Percentiles rank a stretch among this genome's conserved stretches.
phyloP scores from a whole-genome alignment of 768 basidiomycete genomes.

The Pulveroboletus frians region DNA sequence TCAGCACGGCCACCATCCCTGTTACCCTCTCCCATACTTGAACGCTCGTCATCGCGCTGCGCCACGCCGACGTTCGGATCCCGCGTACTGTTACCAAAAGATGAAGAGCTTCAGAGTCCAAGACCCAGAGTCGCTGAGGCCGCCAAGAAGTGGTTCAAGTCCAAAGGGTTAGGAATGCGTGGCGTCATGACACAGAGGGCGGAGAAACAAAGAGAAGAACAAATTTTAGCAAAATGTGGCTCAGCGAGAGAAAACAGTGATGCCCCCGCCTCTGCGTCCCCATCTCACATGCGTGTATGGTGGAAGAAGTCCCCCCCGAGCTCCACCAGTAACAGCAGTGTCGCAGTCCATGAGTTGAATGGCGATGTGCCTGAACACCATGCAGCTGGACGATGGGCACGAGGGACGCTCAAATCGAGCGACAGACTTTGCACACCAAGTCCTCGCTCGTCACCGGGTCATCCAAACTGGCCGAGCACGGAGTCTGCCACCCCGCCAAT shows the following conservation, averaged over 20 bases:
- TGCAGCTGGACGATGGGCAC: constrained; percentile 3
- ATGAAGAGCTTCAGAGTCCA: constrained; percentile 20
- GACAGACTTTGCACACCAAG: constrained; percentile 20
- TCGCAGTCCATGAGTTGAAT: constrained; percentile 10
- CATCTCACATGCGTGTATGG: constrained; percentile 26
- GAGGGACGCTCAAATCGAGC: constrained; percentile 6
- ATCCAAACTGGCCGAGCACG: constrained; percentile 19
- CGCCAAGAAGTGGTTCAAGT: constrained; percentile 28
- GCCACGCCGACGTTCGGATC: constrained; percentile 63
- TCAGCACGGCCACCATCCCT: constrained; percentile 6
- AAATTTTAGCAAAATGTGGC: constrained; percentile 1
- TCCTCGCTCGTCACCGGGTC: constrained; percentile 12
- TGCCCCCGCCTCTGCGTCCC: constrained; percentile 10
- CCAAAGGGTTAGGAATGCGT: constrained; percentile 27
- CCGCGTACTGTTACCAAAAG: constrained; percentile 28
- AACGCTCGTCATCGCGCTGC: constrained; percentile 48
- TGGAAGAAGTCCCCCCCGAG: constrained; percentile 24
- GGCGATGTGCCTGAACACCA: constrained; percentile 2
- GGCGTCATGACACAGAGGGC: constrained; percentile 18
- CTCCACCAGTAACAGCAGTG: constrained; percentile 9
- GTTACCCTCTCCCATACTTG: constrained; percentile 29
- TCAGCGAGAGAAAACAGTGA: constrained; percentile 3
- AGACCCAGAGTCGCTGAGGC: constrained; percentile 9
- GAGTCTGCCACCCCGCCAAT: constrained; percentile 13
- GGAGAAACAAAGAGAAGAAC: constrained; percentile 21